Evolutionary conservation across 2,329 filamentous ascomycete species (phyloP).

Genomic region (Rhynchosporium agropyri): DNA sequence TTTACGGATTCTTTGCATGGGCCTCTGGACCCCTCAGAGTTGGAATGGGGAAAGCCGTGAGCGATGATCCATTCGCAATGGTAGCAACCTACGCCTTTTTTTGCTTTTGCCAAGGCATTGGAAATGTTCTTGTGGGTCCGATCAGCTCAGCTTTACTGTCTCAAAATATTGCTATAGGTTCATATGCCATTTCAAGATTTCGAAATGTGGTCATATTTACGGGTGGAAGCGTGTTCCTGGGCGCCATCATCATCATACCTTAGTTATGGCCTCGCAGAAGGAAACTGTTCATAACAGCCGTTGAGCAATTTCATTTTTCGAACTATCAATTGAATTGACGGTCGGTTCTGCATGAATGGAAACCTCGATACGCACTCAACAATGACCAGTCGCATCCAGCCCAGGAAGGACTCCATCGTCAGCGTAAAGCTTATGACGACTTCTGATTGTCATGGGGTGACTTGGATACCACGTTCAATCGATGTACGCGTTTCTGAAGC

Average conservation of each 20-base stretch:
- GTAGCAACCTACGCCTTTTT: conserved; percentile 40
- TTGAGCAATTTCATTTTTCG: background rate
- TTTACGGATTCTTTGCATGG: conserved; percentile 59
- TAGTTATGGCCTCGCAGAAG: conserved; percentile 8
- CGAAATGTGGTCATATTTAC: conserved; percentile 34
- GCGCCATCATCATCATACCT: conserved; percentile 24
- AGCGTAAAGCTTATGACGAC: too few species aligned
- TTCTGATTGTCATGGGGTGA: too few species aligned
- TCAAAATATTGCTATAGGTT: conserved; percentile 9
- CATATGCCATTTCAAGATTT: conserved; percentile 33
- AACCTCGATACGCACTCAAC: background rate
- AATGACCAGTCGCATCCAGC: background rate
- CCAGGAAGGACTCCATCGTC: background rate
- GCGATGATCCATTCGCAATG: conserved; percentile 38
- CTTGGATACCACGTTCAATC: too few species aligned
- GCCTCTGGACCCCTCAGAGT: conserved; percentile 55
- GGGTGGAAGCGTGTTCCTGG: conserved; percentile 31
- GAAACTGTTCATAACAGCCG: background rate
- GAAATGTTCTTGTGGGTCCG: conserved; percentile 42
- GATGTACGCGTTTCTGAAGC: too few species aligned
- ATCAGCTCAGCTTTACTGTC: conserved; percentile 39
- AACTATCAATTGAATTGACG: background rate
- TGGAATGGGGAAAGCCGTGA: conserved; percentile 42
- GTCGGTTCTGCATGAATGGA: background rate
- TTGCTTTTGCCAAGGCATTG: conserved; percentile 41